These are phyloP conservation scores for Aspergillus haitiensis DNA, from an alignment of 495 filamentous ascomycete genomes.

Conservation along the genomic window DNA sequence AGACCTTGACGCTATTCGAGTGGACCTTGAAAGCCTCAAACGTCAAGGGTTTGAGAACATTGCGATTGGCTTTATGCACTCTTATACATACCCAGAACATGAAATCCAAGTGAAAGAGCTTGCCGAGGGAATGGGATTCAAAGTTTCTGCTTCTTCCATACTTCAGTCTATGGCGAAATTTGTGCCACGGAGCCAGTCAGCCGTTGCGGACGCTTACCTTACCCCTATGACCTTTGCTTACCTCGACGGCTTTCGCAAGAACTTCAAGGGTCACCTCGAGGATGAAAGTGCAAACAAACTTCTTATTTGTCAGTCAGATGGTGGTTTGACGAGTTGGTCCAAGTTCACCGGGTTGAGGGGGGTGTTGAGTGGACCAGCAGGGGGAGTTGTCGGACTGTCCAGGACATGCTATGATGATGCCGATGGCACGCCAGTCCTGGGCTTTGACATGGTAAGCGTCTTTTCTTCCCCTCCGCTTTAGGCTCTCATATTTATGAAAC, in stretches of 20 bases:
- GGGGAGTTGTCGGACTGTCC: conserved; percentile 82
- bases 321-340: conserved; percentile 45
- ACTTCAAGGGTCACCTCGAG: conserved; percentile 47
- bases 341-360: conserved; percentile 51
- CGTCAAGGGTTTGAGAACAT: conserved; percentile 39
- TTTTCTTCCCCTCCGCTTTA: background rate
- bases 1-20: conserved; percentile 24
- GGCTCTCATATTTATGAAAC: background rate
- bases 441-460: conserved; percentile 74
- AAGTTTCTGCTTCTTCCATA: conserved; percentile 48
- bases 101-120: conserved; percentile 41
- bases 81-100: conserved; percentile 48
- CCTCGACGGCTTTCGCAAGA: conserved; percentile 70
- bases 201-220: conserved; percentile 88
- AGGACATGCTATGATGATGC: conserved; percentile 79
- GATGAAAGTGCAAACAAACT: conserved; percentile 38
- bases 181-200: conserved; percentile 73
- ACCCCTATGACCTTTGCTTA: conserved; percentile 89
- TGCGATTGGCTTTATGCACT: conserved; percentile 47
- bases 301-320: conserved; percentile 50
- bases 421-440: conserved; percentile 81
- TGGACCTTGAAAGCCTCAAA: conserved; percentile 35
- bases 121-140: conserved; percentile 42
- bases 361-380: conserved; percentile 55
- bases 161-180: conserved; percentile 78